phyloP scores from a whole-genome alignment of 1,284 basidiomycete genomes.

The Vanrija pseudolonga region DNA sequence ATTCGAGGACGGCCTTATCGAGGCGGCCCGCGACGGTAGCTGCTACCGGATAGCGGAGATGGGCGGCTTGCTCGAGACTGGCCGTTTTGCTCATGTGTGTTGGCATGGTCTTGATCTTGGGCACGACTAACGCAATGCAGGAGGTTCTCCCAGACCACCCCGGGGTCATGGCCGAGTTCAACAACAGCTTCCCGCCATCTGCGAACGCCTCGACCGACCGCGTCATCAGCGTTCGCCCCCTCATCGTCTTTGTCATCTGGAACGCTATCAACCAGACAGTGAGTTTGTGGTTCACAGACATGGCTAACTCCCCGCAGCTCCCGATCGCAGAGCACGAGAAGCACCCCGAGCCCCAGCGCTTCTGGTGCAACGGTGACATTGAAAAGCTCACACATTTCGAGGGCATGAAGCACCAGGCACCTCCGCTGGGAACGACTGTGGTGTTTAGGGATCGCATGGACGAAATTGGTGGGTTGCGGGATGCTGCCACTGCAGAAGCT shows the following conservation, averaged over 20 bases:
- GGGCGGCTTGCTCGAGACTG: slow-evolving; percentile 46
- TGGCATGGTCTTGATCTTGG: too few species aligned
- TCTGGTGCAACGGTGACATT: slow-evolving; percentile 68
- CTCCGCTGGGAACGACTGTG: slow-evolving; percentile 44
- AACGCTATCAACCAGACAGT: slow-evolving; percentile 83
- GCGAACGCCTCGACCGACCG: slow-evolving; percentile 26
- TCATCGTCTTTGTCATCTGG: slow-evolving; percentile 78
- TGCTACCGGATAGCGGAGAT: slow-evolving; percentile 68
- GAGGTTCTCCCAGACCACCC: slow-evolving; percentile 19
- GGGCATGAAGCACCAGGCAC: slow-evolving; percentile 26
- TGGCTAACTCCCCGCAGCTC: slow-evolving; percentile 54
- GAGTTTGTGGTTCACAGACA: slow-evolving; percentile 27
- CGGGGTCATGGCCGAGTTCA: slow-evolving; percentile 36
- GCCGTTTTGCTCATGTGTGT: slow-evolving; percentile 19
- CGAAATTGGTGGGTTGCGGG: slow-evolving; percentile 10
- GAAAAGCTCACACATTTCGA: slow-evolving; percentile 64
- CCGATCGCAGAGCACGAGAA: slow-evolving; percentile 56
- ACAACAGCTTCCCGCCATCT: slow-evolving; percentile 15
- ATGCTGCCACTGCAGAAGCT: neutral
- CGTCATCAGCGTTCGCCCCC: slow-evolving; percentile 66
- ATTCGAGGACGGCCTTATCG: slow-evolving; percentile 76
- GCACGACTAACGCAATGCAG: slow-evolving; percentile 12
- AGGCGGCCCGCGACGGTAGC: slow-evolving; percentile 53
- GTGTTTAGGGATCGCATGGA: slow-evolving; percentile 25
- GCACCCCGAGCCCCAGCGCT: slow-evolving; percentile 64